Base-by-base conservation (phyloP, 169 alveolate species). In the Plasmodium cynomolgi region DNA sequence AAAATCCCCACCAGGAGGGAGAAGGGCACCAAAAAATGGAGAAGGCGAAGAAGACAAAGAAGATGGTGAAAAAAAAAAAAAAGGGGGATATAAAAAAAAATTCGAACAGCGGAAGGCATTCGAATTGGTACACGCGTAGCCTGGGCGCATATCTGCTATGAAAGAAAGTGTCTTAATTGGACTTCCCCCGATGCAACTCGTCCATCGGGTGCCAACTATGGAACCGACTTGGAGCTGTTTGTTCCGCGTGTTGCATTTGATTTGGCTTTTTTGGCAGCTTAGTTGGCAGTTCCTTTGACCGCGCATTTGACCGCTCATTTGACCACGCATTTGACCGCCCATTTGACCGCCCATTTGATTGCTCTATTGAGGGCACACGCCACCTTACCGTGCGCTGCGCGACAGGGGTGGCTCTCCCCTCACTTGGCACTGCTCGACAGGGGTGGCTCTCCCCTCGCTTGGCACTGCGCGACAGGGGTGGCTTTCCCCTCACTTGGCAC, bases 351-450 rank as follows among this genome's bases (percentile, higher is more conserved):
- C 33, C 33, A 2, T 31, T 74, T 74, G 41, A 9, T 0, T 9
- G n/a, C n/a, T n/a, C n/a, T n/a, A n/a, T n/a, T n/a, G n/a, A n/a
- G n/a, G n/a, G 33, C 20, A 8, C 15, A 31, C 39, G 15, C 54
- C 23, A 74, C 23, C 15, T 29, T 15, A 29, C 3, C 1, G 54
- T 31, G 83, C 3, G 6, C 56, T 74, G 54, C 54, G 29, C 31
- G n/a, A 29, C 15, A 74, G 23, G 47, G 41, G 3, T 1, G 20
- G 15, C n/a, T 68, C 58, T 29, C 20, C 31, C 39, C 80, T 88
- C 62, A 88, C 29, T 88, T 88, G 29, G 56, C 54, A 81, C 20
- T 68, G 20, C 94, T 75, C 15, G 94, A 20, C 23, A 88, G n/a
- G n/a, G n/a, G n/a, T n/a, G n/a, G n/a, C n/a, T n/a, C n/a, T n/a